A percentile compares a stretch with the other conserved stretches of the same genome.
These are phyloP conservation scores for Verruconis gallopava DNA, from an alignment of 2,329 filamentous ascomycete species.

Conservation along the genomic window DNA sequence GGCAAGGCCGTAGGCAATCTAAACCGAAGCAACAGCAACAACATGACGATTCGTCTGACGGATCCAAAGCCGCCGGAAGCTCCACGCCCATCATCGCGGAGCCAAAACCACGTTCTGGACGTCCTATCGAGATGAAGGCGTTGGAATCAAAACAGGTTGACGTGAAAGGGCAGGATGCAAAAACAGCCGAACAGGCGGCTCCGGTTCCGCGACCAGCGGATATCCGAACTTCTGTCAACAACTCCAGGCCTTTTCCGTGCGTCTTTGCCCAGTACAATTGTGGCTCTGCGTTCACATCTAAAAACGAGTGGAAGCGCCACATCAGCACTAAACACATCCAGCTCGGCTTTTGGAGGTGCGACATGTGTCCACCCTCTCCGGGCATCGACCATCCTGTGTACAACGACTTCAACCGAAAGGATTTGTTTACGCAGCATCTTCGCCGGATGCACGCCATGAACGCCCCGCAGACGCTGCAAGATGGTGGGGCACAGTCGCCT, in stretches of 20 bases:
- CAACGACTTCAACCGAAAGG: slow-evolving; percentile 79
- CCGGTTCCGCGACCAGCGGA: slow-evolving; percentile 1
- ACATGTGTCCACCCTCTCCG: slow-evolving; percentile 38
- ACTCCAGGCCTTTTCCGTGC: slow-evolving; percentile 52
- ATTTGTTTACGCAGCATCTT: slow-evolving; percentile 80
- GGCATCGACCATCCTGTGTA: slow-evolving; percentile 9
- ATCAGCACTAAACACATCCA: slow-evolving; percentile 68
- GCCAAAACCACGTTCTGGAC: slow-evolving; percentile 4
- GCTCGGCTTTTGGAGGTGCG: slow-evolving; percentile 63
- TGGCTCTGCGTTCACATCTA: slow-evolving; percentile 55
- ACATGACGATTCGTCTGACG: not conserved
- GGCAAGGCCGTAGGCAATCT: slow-evolving; percentile 7
- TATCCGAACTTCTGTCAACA: not conserved
- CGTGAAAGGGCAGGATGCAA: not conserved
- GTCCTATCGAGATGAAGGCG: slow-evolving; percentile 6
- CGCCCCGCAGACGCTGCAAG: slow-evolving; percentile 2
- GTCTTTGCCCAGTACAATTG: slow-evolving; percentile 72
- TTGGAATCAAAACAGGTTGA: slow-evolving; percentile 4
- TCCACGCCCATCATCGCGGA: slow-evolving; percentile 4
- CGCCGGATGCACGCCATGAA: slow-evolving; percentile 59
- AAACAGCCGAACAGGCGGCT: slow-evolving; percentile 4
- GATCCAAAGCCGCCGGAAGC: not conserved
- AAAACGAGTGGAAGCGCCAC: slow-evolving; percentile 96
- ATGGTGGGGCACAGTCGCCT: not conserved
- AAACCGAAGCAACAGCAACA: slow-evolving; percentile 3